Evolutionary conservation across 805 yeast species (phyloP).

Genomic region (Cyberlindnera americana): DNA sequence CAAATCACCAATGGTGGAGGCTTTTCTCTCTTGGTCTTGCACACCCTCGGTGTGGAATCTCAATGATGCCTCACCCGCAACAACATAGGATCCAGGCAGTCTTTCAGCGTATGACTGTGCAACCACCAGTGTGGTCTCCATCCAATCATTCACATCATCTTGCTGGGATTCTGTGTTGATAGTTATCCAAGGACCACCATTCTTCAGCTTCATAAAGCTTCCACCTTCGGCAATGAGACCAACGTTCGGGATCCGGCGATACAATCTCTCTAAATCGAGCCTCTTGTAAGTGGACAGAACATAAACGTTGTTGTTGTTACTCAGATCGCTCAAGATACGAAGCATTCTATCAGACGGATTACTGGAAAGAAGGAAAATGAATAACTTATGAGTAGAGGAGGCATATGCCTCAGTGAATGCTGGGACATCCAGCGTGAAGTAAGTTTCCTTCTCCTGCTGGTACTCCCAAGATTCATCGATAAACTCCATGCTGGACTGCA

Average conservation of each 20-base stretch:
- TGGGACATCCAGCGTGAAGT: conserved; percentile 31
- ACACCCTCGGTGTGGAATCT: conserved; percentile 73
- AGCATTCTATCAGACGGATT: conserved; percentile 62
- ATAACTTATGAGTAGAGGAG: conserved; percentile 37
- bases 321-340: conserved; percentile 54
- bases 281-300: conserved; percentile 65
- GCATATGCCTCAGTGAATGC: conserved; percentile 29
- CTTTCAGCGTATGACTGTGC: conserved; percentile 66
- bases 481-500: conserved; percentile 47
- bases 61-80: conserved; percentile 71
- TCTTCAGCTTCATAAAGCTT: conserved; percentile 61
- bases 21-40: conserved; percentile 58
- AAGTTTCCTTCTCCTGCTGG: conserved; percentile 39
- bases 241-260: conserved; percentile 60
- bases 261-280: conserved; percentile 61
- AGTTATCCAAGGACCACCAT: conserved; percentile 31
- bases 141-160: conserved; percentile 44
- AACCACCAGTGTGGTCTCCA: conserved; percentile 51
- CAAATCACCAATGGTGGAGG: conserved; percentile 74
- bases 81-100: conserved; percentile 72
- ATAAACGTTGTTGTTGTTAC: conserved; percentile 58
- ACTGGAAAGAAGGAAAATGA: conserved; percentile 42
- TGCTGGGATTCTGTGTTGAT: conserved; percentile 8
- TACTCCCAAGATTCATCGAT: conserved; percentile 52
- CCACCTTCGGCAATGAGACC: conserved; percentile 93